Evolutionary conservation across 169 alveolate species (phyloP).

Genomic region (Cryptosporidium bovis): DNA sequence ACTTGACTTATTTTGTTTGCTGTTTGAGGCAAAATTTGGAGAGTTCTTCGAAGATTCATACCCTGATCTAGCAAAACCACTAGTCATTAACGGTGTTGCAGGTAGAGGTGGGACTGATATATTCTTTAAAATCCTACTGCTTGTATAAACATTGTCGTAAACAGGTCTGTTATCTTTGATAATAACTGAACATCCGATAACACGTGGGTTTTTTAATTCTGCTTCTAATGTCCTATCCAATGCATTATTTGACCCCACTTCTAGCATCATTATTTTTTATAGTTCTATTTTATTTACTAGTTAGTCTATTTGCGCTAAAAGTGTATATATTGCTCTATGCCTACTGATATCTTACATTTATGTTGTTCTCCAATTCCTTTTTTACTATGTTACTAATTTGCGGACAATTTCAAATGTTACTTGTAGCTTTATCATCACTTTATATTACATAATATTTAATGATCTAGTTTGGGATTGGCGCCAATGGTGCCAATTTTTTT

Average conservation of each 20-base stretch:
- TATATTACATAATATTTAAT: no score
- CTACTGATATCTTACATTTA: no score
- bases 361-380: no score
- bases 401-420: no score
- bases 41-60: background rate
- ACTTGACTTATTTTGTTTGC: background rate
- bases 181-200: conserved; percentile 58
- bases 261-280: background rate
- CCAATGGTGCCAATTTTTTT: no score
- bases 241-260: background rate
- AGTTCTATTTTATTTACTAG: background rate
- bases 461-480: no score
- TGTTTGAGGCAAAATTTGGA: background rate
- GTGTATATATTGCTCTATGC: no score
- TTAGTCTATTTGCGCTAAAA: background rate
- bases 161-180: conserved; percentile 42
- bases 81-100: background rate
- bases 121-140: background rate
- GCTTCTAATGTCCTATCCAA: conserved; percentile 29
- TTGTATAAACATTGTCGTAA: background rate
- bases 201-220: conserved; percentile 50
- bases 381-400: no score
- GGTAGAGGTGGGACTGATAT: background rate
- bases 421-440: no score
- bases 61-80: background rate